A percentile compares a stretch with the other conserved stretches of the same genome.
Evolutionary conservation across 805 yeast species (phyloP).

Genomic region (Pichia paraexigua): DNA sequence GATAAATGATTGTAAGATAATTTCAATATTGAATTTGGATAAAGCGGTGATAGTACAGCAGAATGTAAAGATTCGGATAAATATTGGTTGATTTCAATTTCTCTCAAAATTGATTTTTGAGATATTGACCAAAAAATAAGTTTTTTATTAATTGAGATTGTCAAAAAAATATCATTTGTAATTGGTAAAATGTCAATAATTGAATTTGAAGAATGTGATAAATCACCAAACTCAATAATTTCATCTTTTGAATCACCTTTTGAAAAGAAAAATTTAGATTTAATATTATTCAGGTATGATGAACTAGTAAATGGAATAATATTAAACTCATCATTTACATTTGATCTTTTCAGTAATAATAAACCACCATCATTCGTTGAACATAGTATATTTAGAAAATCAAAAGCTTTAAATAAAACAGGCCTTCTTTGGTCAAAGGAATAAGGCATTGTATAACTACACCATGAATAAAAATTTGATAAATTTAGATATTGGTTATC

Average conservation of each 20-base stretch:
- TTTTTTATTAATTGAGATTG: conserved; percentile 46
- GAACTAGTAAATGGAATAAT: conserved; percentile 44
- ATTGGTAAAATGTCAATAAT: conserved; percentile 14
- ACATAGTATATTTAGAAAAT: conserved; percentile 40
- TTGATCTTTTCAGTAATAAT: conserved; percentile 39
- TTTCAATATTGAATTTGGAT: conserved; percentile 16
- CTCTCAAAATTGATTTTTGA: conserved; percentile 21
- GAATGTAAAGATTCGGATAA: conserved; percentile 18
- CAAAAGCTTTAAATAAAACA: conserved; percentile 40
- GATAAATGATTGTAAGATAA: conserved; percentile 12
- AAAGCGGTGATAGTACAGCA: conserved; percentile 13
- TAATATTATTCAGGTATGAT: conserved; percentile 32
- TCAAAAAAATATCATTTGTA: conserved; percentile 17
- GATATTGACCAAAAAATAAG: conserved; percentile 55
- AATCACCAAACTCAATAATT: conserved; percentile 15
- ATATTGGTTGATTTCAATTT: conserved; percentile 17
- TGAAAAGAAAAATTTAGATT: conserved; percentile 20
- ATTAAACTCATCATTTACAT: conserved; percentile 13
- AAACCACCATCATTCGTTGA: conserved; percentile 74
- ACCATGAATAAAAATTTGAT: conserved; percentile 46
- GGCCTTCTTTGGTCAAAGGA: conserved; percentile 53
- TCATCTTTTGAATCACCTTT: not conserved
- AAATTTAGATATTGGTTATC: conserved; percentile 7
- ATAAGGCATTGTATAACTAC: conserved; percentile 60
- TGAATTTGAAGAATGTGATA: conserved; percentile 19